A percentile compares a stretch with the other conserved stretches of the same genome.
phyloP scores from a whole-genome alignment of 495 filamentous ascomycete genomes.

The Hypoxylon perforatum region DNA sequence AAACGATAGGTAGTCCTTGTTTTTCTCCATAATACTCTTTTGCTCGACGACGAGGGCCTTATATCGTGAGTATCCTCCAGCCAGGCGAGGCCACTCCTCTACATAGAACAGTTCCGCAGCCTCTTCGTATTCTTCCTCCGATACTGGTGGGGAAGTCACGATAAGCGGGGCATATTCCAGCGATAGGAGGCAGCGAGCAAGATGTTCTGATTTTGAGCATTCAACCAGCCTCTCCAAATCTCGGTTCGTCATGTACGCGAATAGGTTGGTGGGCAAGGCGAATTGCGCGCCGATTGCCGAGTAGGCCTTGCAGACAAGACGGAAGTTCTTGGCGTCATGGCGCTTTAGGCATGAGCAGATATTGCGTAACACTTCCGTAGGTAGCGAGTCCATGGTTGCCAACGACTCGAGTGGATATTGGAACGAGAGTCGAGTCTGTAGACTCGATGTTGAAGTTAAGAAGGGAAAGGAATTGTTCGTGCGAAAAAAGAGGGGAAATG shows the following conservation, averaged over 20 bases:
- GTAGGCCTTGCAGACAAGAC: slow-evolving; percentile 28
- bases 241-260: slow-evolving; percentile 10
- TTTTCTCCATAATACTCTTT: background rate
- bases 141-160: background rate
- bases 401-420: background rate
- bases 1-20: background rate
- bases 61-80: background rate
- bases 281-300: slow-evolving; percentile 24
- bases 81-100: background rate
- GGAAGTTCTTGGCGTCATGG: slow-evolving; percentile 19
- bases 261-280: slow-evolving; percentile 17
- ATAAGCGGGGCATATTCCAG: slow-evolving; percentile 17
- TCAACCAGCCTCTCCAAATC: slow-evolving; percentile 4
- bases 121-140: background rate
- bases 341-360: slow-evolving; percentile 20
- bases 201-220: slow-evolving; percentile 16
- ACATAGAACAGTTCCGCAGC: too few relatives aligned
- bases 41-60: background rate
- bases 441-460: too few relatives aligned
- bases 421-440: too few relatives aligned
- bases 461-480: too few relatives aligned
- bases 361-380: slow-evolving; percentile 18
- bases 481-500: too few relatives aligned
- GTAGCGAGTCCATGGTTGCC: slow-evolving; percentile 23
- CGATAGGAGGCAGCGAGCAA: slow-evolving; percentile 23